Percentiles rank a stretch among this genome's conserved stretches.
Evolutionary conservation across 306 rosid genomes (phyloP).

Genomic region (Quercus ilex): DNA sequence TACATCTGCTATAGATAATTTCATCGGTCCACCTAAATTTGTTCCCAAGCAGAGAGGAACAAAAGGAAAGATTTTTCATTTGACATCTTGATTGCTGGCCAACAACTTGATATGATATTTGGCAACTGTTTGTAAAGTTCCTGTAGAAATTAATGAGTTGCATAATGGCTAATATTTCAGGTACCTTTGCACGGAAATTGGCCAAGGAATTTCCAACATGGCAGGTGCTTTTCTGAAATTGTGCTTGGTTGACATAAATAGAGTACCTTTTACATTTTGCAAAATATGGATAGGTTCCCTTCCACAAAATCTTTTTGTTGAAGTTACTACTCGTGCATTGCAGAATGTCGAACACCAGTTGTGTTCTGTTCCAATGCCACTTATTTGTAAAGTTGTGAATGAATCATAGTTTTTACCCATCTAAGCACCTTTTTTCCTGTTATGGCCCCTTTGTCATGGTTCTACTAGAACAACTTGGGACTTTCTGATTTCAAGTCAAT

Average conservation of each 20-base stretch:
- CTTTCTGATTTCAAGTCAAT: not conserved
- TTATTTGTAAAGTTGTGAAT: not conserved
- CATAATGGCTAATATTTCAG: slow-evolving; percentile 42
- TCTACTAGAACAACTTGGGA: not conserved
- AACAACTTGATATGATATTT: not conserved
- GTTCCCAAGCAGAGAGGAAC: not conserved
- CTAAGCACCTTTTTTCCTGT: not conserved
- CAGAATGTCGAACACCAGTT: not conserved
- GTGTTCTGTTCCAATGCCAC: not conserved
- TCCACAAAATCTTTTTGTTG: not conserved
- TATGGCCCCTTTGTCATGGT: not conserved
- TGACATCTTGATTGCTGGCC: not conserved
- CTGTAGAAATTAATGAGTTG: not conserved
- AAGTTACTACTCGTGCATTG: not conserved
- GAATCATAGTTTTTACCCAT: not conserved
- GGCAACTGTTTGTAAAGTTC: not conserved
- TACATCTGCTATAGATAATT: not conserved
- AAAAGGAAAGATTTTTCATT: not conserved
- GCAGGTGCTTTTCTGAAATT: slow-evolving; percentile 69
- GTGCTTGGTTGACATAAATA: not conserved
- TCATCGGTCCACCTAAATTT: not conserved
- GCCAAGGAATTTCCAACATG: slow-evolving; percentile 83
- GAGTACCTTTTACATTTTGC: not conserved
- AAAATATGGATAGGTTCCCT: not conserved
- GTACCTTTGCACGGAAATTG: slow-evolving; percentile 85